A percentile compares a stretch with the other conserved stretches of the same genome.
Evolutionary conservation across 148 eudicot species (phyloP).

Genomic region (Silene uniflora): DNA sequence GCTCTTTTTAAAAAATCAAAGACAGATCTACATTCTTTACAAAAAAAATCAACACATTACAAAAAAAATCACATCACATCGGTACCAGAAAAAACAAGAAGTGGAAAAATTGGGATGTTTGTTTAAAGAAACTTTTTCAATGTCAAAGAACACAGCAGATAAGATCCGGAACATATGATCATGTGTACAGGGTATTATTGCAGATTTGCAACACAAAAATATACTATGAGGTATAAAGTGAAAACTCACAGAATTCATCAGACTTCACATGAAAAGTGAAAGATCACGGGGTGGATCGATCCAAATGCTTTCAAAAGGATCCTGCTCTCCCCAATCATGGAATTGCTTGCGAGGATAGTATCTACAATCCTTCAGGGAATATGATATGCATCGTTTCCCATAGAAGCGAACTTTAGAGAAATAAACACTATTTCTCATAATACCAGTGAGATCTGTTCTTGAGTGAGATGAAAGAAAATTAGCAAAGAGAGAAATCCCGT

Average conservation of each 20-base stretch:
- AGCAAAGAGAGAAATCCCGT: constrained; percentile 64
- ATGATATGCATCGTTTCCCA: constrained; percentile 72
- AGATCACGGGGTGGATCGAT: constrained; percentile 66
- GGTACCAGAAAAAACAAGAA: not conserved
- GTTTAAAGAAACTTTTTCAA: not conserved
- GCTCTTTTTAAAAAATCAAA: not conserved
- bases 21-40: not conserved
- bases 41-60: not conserved
- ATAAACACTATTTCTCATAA: constrained; percentile 68
- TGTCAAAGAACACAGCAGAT: not conserved
- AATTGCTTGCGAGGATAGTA: constrained; percentile 77
- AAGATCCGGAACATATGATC: not conserved
- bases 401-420: constrained; percentile 77
- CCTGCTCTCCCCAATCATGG: constrained; percentile 88
- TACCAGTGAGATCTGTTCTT: constrained; percentile 66
- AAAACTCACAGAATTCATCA: constrained; percentile 20
- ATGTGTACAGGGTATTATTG: not conserved
- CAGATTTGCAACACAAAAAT: constrained; percentile 10
- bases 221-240: constrained; percentile 8
- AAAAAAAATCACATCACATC: not conserved
- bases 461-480: constrained; percentile 76
- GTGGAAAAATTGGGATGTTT: not conserved
- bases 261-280: constrained; percentile 36
- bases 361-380: constrained; percentile 55
- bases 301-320: constrained; percentile 84